Evolutionary conservation across 2,329 filamentous ascomycete genomes (phyloP).

Genomic region (Colletotrichum sp.): DNA sequence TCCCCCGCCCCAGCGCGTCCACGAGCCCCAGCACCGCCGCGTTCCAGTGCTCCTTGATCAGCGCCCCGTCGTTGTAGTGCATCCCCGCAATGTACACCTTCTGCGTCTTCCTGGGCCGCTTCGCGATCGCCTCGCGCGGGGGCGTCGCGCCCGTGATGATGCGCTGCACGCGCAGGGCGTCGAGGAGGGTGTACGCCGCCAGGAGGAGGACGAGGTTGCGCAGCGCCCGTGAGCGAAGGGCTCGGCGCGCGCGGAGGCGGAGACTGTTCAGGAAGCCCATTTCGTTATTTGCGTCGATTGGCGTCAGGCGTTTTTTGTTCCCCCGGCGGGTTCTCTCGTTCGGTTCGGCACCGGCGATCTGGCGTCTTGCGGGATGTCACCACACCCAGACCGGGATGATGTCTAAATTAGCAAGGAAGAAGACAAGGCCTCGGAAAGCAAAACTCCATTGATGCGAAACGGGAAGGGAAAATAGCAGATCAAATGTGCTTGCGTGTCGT

Average conservation of each 20-base stretch:
- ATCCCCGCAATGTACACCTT: slow-evolving; percentile 72
- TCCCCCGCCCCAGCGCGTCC: slow-evolving; percentile 61
- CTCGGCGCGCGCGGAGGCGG: slow-evolving; percentile 33
- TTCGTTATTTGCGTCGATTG: neutral
- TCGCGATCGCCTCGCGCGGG: slow-evolving; percentile 9
- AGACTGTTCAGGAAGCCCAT: slow-evolving; percentile 9
- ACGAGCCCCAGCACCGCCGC: slow-evolving; percentile 63
- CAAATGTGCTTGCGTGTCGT: neutral
- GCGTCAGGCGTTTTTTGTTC: neutral
- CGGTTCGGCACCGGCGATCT: neutral
- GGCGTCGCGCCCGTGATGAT: neutral
- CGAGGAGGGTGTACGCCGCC: slow-evolving; percentile 41
- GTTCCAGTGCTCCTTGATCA: slow-evolving; percentile 69
- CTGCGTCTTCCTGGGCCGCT: slow-evolving; percentile 32
- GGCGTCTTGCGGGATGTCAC: neutral
- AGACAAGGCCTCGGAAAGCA: neutral
- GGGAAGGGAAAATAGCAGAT: neutral
- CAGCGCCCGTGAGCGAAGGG: slow-evolving; percentile 38
- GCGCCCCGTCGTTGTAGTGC: slow-evolving; percentile 69
- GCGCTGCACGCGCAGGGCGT: slow-evolving; percentile 39
- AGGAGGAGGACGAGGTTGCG: slow-evolving; percentile 39
- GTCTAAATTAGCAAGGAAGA: neutral
- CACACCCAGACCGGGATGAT: neutral
- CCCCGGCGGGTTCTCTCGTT: neutral
- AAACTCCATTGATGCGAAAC: neutral